Conservation (phyloP, 208 protist genomes). For the Crithidia thermophila region DNA sequence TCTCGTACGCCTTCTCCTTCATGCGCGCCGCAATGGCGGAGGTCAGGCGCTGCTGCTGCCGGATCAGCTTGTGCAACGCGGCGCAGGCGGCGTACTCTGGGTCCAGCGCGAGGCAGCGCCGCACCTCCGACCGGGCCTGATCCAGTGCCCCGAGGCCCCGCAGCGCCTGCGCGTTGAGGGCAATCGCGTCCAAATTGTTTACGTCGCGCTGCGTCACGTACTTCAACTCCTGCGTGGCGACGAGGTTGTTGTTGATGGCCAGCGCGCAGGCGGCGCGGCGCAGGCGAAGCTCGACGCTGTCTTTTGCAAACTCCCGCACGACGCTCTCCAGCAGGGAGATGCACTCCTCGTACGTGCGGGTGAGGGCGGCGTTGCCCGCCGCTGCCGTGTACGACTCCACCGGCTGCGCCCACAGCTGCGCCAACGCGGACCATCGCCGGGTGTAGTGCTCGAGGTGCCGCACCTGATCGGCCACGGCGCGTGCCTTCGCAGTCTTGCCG, state of each 20-base stretch:
- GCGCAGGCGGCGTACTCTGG: slow-evolving; percentile 85
- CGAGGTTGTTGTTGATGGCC: slow-evolving; percentile 47
- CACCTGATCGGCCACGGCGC: slow-evolving; percentile 31
- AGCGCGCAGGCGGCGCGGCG: slow-evolving; percentile 84
- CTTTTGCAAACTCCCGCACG: slow-evolving; percentile 67
- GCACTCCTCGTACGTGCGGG: slow-evolving; percentile 49
- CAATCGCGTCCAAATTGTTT: slow-evolving; percentile 74
- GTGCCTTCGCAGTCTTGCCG: slow-evolving; percentile 26
- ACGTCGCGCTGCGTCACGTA: slow-evolving; percentile 66
- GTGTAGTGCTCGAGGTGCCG: slow-evolving; percentile 46
- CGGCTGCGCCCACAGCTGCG: slow-evolving; percentile 30
- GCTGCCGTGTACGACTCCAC: slow-evolving; percentile 17
- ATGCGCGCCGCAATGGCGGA: slow-evolving; percentile 36
- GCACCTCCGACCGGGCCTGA: slow-evolving; percentile 65
- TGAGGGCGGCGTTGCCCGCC: background rate
- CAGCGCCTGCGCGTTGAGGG: slow-evolving; percentile 73
- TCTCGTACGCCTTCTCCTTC: slow-evolving; percentile 53
- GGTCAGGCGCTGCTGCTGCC: slow-evolving; percentile 61
- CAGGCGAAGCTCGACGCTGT: slow-evolving; percentile 83
- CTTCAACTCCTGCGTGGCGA: slow-evolving; percentile 74
- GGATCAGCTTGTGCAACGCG: slow-evolving; percentile 60
- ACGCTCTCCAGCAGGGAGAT: slow-evolving; percentile 54
- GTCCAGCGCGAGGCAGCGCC: slow-evolving; percentile 82
- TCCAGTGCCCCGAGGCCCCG: slow-evolving; percentile 75
- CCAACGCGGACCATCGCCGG: slow-evolving; percentile 44